Evolutionary conservation across 768 basidiomycete species (phyloP), one percentile per base, ranked within the genome.

Genomic region (Boletus pseudopeckii): DNA sequence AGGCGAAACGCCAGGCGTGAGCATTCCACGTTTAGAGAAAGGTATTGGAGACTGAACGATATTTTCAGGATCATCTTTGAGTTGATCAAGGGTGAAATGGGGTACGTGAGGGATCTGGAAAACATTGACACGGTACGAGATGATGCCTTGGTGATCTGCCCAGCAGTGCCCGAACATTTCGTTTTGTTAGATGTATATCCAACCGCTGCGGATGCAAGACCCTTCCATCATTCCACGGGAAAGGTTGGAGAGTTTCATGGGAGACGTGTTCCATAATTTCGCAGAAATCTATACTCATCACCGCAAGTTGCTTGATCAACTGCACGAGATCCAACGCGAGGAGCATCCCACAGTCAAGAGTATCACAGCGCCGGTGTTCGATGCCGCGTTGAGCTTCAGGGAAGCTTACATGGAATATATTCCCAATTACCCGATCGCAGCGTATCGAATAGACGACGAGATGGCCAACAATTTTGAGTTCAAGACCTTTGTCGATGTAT

Each of bases 61-160:
- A 0, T 20, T 54, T 41, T 36, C 58, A 93, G 92, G 41, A 85
- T 93, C 63, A 93, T 96, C 47, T 97, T 95, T 64, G 93, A 97
- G 74, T 70, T 96, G 56, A 96, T 97, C 70, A 91, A 96, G 70
- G 90, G 90, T 58, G 93, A 97, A 70, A 96, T 96, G 92, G 83
- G 85, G 26, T 97, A 95, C 65, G 93, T 96, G 26, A 90, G 86
- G 61, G 93, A 97, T 75, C 71, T 97, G 54, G 90, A 93, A 70
- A 88, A 86, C 51, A 87, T 97, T 42, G 86, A 88, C 55, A 76
- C 75, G 56, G 92, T 93, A 62, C 15, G 67, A 45, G 26, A 44
- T 42, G 20, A 22, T 41, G 1, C 0, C 11, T 83, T 64, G 10
- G 28, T 38, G 24, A 20, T 15, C n/a, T 40, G 32, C 5, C 36